Conservation (phyloP, 2,329 filamentous ascomycete genomes). For the Xylaria sp. region DNA sequence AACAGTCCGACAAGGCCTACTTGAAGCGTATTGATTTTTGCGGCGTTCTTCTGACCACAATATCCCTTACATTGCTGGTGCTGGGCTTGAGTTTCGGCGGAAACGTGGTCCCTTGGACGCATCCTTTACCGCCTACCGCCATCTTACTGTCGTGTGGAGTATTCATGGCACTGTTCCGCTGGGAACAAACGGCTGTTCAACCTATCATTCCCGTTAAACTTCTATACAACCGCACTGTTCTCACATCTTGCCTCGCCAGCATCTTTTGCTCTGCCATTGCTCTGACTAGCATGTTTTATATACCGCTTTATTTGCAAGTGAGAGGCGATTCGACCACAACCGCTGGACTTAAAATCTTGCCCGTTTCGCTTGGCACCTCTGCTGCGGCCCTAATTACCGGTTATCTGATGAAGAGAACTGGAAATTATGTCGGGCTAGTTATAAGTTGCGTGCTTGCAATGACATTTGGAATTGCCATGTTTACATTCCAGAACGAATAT, state of each 20-base stretch:
- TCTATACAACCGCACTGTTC: constrained; percentile 8
- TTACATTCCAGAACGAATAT: constrained; percentile 13
- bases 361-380: constrained; percentile 11
- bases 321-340: constrained; percentile 9
- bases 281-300: constrained; percentile 12
- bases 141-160: constrained; percentile 9
- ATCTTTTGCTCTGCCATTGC: constrained; percentile 18
- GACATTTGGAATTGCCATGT: constrained; percentile 14
- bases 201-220: constrained; percentile 17
- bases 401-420: constrained; percentile 17
- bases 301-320: constrained; percentile 13
- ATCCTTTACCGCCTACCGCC: constrained; percentile 5
- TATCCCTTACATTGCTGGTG: constrained; percentile 1
- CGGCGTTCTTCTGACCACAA: constrained; percentile 11
- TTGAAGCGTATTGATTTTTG: constrained; percentile 20
- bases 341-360: constrained; percentile 8
- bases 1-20: constrained; percentile 17
- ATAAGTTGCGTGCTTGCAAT: constrained; percentile 10
- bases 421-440: constrained; percentile 13
- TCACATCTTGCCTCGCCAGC: constrained; percentile 7
- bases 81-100: constrained; percentile 15
- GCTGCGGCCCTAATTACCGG: constrained; percentile 9
- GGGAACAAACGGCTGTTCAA: constrained; percentile 7
- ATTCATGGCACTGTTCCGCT: constrained; percentile 3
- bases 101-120: constrained; percentile 15